Base-by-base conservation (phyloP, 352 stramenopile genomes). In the Lagenidium giganteum region DNA sequence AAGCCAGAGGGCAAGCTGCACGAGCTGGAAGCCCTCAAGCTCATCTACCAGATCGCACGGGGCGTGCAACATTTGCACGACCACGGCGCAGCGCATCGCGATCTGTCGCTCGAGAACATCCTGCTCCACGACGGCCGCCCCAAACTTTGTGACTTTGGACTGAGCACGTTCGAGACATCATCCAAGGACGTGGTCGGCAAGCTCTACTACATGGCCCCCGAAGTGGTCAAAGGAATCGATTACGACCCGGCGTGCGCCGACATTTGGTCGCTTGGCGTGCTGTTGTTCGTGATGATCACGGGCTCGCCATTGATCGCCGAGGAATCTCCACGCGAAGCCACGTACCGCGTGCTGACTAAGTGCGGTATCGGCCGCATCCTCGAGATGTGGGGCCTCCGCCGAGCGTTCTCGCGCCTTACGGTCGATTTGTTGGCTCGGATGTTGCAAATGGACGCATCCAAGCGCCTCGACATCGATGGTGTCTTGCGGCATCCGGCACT, bases 281-380 rank as follows among this genome's bases (percentile, higher is more conserved):
- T 87, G 21, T 54, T 90, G 22, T 90, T 87, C 54, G 67, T 87
- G 32, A 49, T 90, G 49, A 50, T 90, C 28, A 85, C 78, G 23
- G 78, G 78, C 0, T 82, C 72, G 1, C 74, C 70, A 8, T 48
- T 85, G n/a, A 51, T 72, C 23, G 51, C 68, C 4, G 54, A 70
- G 17, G 57, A 64, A 8, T 42, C 43, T 3, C 36, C 53, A 3
- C 47, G 52, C 11, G 65, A 70, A 3, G 61, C 64, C 4, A 79
- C 71, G 22, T 51, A 83, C 2, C 57, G 55, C 6, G 60, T 78
- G 18, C 53, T 83, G 14, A 47, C 47, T 29, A 73, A 65, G 38
- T 73, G 66, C 40, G 67, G 73, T 30, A 57, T 86, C 25, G 41
- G n/a, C 33, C 74, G 72, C 43, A 64, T 87, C 21, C 42, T 87